Evolutionary conservation across 805 yeast species (phyloP), one percentile per base, ranked within the genome.

Genomic region (Kuraishia hungarica): DNA sequence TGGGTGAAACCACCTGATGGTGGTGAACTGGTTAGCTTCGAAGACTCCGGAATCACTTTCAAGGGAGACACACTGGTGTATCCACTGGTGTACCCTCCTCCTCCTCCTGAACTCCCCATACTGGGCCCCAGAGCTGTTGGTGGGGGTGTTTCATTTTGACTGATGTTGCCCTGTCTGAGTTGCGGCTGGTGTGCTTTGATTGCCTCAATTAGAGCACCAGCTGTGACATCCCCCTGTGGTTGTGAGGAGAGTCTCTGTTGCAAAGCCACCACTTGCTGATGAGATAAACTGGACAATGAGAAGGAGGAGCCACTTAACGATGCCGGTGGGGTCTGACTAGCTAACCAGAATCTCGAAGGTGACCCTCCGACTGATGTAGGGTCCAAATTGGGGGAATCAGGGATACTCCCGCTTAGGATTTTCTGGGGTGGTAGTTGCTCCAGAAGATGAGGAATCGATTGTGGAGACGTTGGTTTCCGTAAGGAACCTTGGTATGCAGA

Each of bases 341-440:
- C 71, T 50, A 81, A 66, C 74, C 80, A 76, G 58, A 81, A 79
- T 52, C 79, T 65, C 3, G 84, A 79, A 1, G 86, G 86, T 0
- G 83, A 79, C 5, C 81, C 82, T 2, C 79, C 77, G 17, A 80
- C 52, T 3, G 83, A 78, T 0, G 77, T 73, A 2, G 86, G 84
- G 50, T 70, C 76, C 53, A 81, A 67, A 54, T 72, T 71, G 0
- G 85, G 85, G 0, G 83, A 79, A 53, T 77, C 83, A 0, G 85
- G 84, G 11, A 66, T 63, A 29, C 24, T 22, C 49, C 24, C 49
- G 23, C 17, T 17, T 35, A 4, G 4, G 17, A 35, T 3, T 17
- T 13, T 35, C 4, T 10, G 43, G 4, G 28, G 51, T 24, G 21
- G 51, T 8, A 26, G 20, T 22, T 49, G 51, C 11, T 24, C 39